Evolutionary conservation across 495 filamentous ascomycete species (phyloP).

Genomic region (Podospora sp.): DNA sequence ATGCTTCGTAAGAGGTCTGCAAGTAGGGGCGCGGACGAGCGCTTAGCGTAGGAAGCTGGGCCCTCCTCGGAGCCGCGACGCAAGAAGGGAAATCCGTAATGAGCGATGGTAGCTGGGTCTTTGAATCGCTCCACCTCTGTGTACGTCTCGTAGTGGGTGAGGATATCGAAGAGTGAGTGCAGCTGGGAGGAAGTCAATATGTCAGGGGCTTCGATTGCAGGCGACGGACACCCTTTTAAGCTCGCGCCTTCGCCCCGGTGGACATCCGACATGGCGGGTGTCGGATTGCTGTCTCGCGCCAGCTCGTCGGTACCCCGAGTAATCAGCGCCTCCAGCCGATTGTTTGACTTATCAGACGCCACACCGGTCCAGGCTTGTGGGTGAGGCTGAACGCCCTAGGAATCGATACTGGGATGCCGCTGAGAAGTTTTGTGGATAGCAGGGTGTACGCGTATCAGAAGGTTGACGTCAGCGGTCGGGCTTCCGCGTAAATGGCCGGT

Average conservation of each 20-base stretch:
- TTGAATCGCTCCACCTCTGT: constrained; percentile 64
- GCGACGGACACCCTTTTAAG: neutral
- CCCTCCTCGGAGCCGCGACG: constrained; percentile 24
- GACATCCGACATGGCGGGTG: neutral
- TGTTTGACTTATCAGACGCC: neutral
- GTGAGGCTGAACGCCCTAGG: neutral
- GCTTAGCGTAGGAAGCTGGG: constrained; percentile 22
- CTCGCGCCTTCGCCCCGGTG: neutral
- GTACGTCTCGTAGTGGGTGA: constrained; percentile 66
- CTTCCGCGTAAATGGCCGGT: neutral
- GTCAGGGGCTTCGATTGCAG: constrained; percentile 14
- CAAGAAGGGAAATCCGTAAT: constrained; percentile 63
- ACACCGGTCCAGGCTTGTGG: neutral
- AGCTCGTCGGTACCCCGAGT: neutral
- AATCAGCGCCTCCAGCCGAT: neutral
- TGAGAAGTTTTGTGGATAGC: neutral
- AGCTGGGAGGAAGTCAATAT: constrained; percentile 52
- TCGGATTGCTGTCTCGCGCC: neutral
- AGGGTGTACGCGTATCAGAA: neutral
- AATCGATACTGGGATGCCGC: neutral
- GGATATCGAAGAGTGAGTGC: constrained; percentile 65
- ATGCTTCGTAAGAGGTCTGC: constrained; percentile 61
- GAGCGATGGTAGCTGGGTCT: constrained; percentile 51
- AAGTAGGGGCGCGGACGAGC: constrained; percentile 58
- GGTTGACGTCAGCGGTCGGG: neutral